A percentile compares a stretch with the other conserved stretches of the same genome.
Conservation (phyloP, 768 basidiomycete genomes). For the Calvatia gigantea region DNA sequence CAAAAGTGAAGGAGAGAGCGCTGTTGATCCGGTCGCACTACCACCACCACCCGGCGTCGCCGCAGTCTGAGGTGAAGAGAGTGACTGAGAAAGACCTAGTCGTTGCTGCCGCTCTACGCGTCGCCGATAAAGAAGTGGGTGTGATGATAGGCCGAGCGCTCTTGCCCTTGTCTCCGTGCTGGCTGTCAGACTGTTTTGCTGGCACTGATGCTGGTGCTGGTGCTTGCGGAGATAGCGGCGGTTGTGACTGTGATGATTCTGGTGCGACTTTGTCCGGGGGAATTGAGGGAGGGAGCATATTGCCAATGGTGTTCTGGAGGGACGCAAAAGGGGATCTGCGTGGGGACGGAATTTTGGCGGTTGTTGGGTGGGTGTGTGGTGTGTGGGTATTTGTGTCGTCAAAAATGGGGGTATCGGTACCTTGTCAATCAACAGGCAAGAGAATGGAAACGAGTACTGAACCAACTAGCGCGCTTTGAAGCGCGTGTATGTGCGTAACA, state of each 20-base stretch:
- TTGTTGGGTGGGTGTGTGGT: constrained; percentile 22
- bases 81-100: constrained; percentile 13
- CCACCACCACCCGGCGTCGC: constrained; percentile 17
- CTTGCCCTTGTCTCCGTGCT: constrained; percentile 5
- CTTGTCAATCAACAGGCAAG: background rate
- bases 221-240: background rate
- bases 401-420: constrained; percentile 24
- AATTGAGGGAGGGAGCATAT: background rate
- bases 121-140: constrained; percentile 4
- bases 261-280: background rate
- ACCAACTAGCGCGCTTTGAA: constrained; percentile 19
- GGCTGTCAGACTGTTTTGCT: background rate
- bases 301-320: background rate
- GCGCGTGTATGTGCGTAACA: constrained; percentile 24
- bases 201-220: background rate
- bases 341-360: constrained; percentile 12
- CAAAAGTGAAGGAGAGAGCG: constrained; percentile 28
- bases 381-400: constrained; percentile 26
- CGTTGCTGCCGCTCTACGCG: constrained; percentile 3
- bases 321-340: constrained; percentile 7
- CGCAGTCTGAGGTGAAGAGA: constrained; percentile 24
- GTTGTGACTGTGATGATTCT: background rate
- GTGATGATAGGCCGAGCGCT: constrained; percentile 6
- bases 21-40: constrained; percentile 21
- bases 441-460: constrained; percentile 10